Conservation (phyloP, 495 filamentous ascomycete species). For the Margaritispora aquatica region DNA sequence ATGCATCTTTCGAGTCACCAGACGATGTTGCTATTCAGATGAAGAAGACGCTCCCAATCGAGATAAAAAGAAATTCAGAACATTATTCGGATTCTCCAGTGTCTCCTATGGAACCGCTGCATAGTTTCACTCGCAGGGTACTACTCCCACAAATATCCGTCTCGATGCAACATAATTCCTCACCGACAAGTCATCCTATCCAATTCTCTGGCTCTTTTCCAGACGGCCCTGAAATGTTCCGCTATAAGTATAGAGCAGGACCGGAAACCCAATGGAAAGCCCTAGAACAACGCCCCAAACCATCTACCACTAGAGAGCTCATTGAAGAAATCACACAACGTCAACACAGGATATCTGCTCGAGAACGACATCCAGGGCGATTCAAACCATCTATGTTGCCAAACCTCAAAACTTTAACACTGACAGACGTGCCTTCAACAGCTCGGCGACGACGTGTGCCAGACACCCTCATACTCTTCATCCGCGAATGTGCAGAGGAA, state of each 20-base stretch:
- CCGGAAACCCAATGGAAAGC: conserved; percentile 1
- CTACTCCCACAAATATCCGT: not conserved
- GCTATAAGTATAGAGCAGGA: conserved; percentile 5
- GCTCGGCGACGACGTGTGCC: conserved; percentile 36
- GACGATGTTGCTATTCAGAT: conserved; percentile 13
- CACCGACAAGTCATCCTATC: not conserved
- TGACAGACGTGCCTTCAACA: conserved; percentile 55
- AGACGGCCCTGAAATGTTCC: conserved; percentile 1
- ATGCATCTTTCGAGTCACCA: conserved; percentile 12
- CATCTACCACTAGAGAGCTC: conserved; percentile 1
- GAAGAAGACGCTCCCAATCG: not conserved
- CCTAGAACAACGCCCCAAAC: not conserved
- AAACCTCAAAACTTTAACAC: conserved; percentile 46
- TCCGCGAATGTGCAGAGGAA: conserved; percentile 55
- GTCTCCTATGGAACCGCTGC: not conserved
- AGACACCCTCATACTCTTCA: conserved; percentile 47
- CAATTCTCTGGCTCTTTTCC: not conserved
- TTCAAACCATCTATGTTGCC: conserved; percentile 54
- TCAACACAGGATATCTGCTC: conserved; percentile 32
- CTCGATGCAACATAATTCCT: not conserved
- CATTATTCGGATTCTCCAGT: too few relatives aligned
- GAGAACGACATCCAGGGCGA: conserved; percentile 23
- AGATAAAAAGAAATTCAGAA: not conserved
- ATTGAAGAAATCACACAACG: conserved; percentile 12
- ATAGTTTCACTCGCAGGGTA: not conserved